These are phyloP conservation scores for Diplocarpon mali DNA, from an alignment of 2,329 filamentous ascomycete genomes.

Conservation along the genomic window DNA sequence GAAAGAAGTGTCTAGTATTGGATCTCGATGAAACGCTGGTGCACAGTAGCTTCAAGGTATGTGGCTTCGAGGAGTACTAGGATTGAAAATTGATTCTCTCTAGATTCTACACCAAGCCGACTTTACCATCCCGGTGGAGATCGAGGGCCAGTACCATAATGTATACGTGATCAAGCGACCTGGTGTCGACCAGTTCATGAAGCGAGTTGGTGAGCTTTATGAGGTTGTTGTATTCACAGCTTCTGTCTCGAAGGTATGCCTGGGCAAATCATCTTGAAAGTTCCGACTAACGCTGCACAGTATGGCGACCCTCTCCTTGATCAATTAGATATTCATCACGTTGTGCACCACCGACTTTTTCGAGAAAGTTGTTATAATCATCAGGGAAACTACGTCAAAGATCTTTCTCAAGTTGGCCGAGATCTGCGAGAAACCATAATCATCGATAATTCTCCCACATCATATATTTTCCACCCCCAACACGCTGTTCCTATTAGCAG, in stretches of 20 bases:
- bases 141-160: constrained; percentile 97
- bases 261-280: not conserved
- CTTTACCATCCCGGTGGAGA: constrained; percentile 97
- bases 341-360: constrained; percentile 93
- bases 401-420: constrained; percentile 90
- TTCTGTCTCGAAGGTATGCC: constrained; percentile 82
- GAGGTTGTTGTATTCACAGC: constrained; percentile 98
- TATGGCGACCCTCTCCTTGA: constrained; percentile 95
- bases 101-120: constrained; percentile 96
- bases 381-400: constrained; percentile 98
- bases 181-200: constrained; percentile 99
- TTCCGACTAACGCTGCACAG: constrained; percentile 33
- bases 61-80: constrained; percentile 13
- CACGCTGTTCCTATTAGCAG: constrained; percentile 98
- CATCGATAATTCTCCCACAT: constrained; percentile 98
- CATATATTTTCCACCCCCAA: constrained; percentile 98
- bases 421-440: constrained; percentile 97
- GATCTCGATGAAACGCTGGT: constrained; percentile 95
- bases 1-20: constrained; percentile 86
- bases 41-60: constrained; percentile 96
- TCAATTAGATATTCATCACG: constrained; percentile 92
- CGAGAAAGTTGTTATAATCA: constrained; percentile 99
- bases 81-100: constrained; percentile 1
- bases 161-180: constrained; percentile 99
- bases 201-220: constrained; percentile 91